Conservation (phyloP, 768 basidiomycete species). For the Suillus discolor region DNA sequence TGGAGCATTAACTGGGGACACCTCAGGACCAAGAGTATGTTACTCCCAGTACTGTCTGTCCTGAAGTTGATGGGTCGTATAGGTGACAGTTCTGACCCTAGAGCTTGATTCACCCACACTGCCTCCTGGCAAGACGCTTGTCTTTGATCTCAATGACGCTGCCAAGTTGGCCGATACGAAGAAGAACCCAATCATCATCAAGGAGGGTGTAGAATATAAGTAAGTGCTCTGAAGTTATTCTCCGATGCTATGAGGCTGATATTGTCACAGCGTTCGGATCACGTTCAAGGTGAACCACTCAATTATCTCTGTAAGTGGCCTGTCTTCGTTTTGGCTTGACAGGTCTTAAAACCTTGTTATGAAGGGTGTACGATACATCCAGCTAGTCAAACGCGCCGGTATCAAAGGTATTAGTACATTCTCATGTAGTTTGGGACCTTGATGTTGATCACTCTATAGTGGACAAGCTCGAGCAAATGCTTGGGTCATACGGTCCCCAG, state of each 20-base stretch:
- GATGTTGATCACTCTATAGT: slow-evolving; percentile 46
- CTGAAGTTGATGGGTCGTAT: slow-evolving; percentile 21
- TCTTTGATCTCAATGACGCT: slow-evolving; percentile 62
- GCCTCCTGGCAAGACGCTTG: slow-evolving; percentile 58
- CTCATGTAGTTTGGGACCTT: neutral
- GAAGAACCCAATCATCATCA: slow-evolving; percentile 79
- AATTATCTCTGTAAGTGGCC: slow-evolving; percentile 70
- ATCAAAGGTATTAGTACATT: slow-evolving; percentile 57
- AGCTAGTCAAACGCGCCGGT: slow-evolving; percentile 82
- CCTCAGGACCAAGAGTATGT: slow-evolving; percentile 67
- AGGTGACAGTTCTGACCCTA: slow-evolving; percentile 76
- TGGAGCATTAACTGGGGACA: slow-evolving; percentile 40
- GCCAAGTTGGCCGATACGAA: slow-evolving; percentile 54
- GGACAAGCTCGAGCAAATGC: slow-evolving; percentile 92
- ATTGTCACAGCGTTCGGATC: slow-evolving; percentile 64
- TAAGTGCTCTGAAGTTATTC: slow-evolving; percentile 28
- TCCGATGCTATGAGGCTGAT: slow-evolving; percentile 9
- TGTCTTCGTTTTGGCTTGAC: neutral
- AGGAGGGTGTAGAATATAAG: slow-evolving; percentile 91
- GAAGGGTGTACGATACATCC: slow-evolving; percentile 85
- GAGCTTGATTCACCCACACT: slow-evolving; percentile 81
- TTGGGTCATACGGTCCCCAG: slow-evolving; percentile 85
- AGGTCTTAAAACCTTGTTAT: slow-evolving; percentile 15
- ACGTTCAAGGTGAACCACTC: slow-evolving; percentile 87
- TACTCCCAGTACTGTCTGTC: slow-evolving; percentile 21